Conservation (phyloP, 1,284 basidiomycete species). For the Pholiota adiposa region DNA sequence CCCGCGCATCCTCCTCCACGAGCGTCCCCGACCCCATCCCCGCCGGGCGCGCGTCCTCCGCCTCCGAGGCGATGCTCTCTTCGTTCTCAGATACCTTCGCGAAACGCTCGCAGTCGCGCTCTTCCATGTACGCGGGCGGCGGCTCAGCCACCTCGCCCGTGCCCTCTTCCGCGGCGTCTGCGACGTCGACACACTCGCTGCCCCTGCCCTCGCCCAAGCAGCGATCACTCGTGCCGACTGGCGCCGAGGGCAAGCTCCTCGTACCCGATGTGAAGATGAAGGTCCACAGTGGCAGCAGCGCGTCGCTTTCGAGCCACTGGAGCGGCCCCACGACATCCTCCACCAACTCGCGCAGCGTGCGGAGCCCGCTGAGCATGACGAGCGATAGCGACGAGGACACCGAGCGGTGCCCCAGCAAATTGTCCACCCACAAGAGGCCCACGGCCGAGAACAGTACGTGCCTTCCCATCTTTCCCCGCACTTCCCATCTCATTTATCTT, state of each 20-base stretch:
- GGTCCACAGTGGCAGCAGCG: constrained; percentile 43
- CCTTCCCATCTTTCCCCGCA: not conserved
- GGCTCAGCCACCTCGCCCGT: constrained; percentile 26
- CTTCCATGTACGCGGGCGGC: constrained; percentile 40
- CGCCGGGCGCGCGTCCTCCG: constrained; percentile 30
- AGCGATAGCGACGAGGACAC: constrained; percentile 33
- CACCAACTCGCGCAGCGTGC: constrained; percentile 28
- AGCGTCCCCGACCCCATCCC: constrained; percentile 27
- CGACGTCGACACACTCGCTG: constrained; percentile 31
- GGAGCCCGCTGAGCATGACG: constrained; percentile 45
- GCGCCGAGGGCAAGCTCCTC: constrained; percentile 66
- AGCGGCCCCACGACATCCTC: constrained; percentile 24
- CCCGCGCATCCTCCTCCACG: constrained; percentile 22
- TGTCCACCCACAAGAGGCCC: constrained; percentile 27
- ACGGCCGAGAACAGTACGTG: constrained; percentile 45
- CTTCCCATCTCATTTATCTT: constrained; percentile 16
- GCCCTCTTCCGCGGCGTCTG: constrained; percentile 27
- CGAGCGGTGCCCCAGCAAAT: constrained; percentile 21
- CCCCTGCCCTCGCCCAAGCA: constrained; percentile 37
- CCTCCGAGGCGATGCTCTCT: constrained; percentile 52
- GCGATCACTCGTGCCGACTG: constrained; percentile 54
- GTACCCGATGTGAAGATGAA: constrained; percentile 68
- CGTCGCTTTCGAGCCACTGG: constrained; percentile 39
- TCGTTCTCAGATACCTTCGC: constrained; percentile 58
- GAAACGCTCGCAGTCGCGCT: constrained; percentile 54